A percentile compares a stretch with the other conserved stretches of the same genome.
These are phyloP conservation scores for Astrothelium macrocarpum DNA, from an alignment of 495 filamentous ascomycete genomes.

Conservation along the genomic window DNA sequence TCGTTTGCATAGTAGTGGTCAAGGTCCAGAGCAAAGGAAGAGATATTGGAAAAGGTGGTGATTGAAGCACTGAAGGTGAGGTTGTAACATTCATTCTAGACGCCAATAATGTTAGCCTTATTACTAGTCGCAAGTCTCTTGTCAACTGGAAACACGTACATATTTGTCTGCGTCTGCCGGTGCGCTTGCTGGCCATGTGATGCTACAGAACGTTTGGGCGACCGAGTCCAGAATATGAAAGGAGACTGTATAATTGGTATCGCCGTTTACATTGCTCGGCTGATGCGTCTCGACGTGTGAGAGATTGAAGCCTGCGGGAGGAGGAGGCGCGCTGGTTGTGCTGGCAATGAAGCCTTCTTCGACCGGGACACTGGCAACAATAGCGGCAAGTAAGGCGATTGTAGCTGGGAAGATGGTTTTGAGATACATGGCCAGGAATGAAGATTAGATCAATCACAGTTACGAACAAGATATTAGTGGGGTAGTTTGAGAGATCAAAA, in stretches of 20 bases:
- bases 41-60: background rate
- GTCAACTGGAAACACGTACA: background rate
- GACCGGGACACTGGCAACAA: background rate
- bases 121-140: background rate
- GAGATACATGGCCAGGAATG: background rate
- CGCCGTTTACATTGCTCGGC: background rate
- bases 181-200: background rate
- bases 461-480: background rate
- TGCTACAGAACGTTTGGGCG: background rate
- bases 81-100: background rate
- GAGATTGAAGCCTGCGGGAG: slow-evolving; percentile 3
- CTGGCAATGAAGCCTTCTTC: background rate
- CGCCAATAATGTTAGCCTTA: background rate
- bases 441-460: background rate
- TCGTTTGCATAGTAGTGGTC: background rate
- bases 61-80: slow-evolving; percentile 1
- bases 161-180: background rate
- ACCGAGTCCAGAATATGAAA: background rate
- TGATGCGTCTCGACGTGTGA: background rate
- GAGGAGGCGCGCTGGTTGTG: background rate
- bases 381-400: background rate
- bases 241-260: background rate
- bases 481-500: background rate
- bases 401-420: background rate
- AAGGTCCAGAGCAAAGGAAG: background rate